phyloP scores from a whole-genome alignment of 768 basidiomycete species.

The Cystobasidium ongulense region DNA sequence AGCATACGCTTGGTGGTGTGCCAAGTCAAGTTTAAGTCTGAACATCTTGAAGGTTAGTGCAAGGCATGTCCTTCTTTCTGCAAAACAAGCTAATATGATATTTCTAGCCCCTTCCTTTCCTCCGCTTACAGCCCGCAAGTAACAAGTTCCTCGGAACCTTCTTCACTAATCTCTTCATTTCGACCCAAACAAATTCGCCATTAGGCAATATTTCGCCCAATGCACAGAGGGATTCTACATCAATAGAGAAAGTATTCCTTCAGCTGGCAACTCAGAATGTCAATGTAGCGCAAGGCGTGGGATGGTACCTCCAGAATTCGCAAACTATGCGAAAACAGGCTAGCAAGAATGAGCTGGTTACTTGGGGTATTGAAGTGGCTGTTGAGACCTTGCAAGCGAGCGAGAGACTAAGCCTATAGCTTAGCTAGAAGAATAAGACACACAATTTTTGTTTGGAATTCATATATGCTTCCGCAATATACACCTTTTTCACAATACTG shows the following conservation, averaged over 20 bases:
- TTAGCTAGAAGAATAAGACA: background rate
- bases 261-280: background rate
- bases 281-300: constrained; percentile 19
- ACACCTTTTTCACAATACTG: too few relatives aligned
- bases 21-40: constrained; percentile 67
- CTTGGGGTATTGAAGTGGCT: constrained; percentile 7
- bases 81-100: too few relatives aligned
- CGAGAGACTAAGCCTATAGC: background rate
- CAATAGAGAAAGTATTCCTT: constrained; percentile 20
- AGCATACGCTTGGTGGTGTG: constrained; percentile 87
- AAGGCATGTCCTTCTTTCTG: background rate
- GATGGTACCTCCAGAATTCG: constrained; percentile 13
- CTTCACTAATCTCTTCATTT: constrained; percentile 61
- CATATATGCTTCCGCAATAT: too few relatives aligned
- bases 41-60: constrained; percentile 68
- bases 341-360: constrained; percentile 15
- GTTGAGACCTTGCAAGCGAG: constrained; percentile 14
- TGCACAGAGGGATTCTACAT: background rate
- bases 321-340: constrained; percentile 7
- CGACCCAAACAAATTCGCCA: constrained; percentile 67
- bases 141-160: constrained; percentile 62
- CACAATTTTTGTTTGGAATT: background rate
- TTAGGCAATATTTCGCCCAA: constrained; percentile 8
- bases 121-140: constrained; percentile 58
- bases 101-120: constrained; percentile 77